Conservation (phyloP, 2,329 filamentous ascomycete genomes). For the Apiospora pterosperma region DNA sequence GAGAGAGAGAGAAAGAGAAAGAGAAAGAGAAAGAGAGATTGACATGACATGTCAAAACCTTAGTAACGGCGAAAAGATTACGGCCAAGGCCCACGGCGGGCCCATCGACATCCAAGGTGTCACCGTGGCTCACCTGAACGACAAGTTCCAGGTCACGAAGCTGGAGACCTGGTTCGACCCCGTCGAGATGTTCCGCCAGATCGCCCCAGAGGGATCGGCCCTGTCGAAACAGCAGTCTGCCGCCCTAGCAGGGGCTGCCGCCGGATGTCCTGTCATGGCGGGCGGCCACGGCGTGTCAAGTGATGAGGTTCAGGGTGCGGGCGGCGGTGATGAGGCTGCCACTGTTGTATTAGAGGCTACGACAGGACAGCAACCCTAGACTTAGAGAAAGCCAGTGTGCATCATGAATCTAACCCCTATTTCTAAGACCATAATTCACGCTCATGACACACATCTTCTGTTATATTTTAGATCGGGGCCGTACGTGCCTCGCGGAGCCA, state of each 20-base stretch:
- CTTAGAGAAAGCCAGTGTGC: neutral
- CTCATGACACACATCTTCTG: neutral
- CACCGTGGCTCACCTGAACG: constrained; percentile 59
- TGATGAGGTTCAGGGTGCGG: neutral
- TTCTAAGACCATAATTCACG: neutral
- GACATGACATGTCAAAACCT: neutral
- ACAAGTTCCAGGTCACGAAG: constrained; percentile 52
- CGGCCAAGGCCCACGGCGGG: constrained; percentile 57
- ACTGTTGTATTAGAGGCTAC: neutral
- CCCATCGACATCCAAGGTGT: constrained; percentile 62
- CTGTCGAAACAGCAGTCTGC: neutral
- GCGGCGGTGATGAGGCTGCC: neutral
- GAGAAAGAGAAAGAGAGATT: neutral
- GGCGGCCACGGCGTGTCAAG: neutral
- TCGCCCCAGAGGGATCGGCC: constrained; percentile 28
- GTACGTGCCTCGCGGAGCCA: neutral
- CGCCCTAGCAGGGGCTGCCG: neutral
- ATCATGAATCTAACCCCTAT: neutral
- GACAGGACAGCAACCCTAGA: neutral
- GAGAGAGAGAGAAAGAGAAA: neutral
- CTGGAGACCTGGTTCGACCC: constrained; percentile 66
- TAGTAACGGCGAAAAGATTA: constrained; percentile 53
- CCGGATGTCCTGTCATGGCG: neutral
- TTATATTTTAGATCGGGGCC: neutral
- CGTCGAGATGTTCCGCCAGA: constrained; percentile 64